Percentiles rank a stretch among this genome's conserved stretches.
Conservation (phyloP, 1,139 yeast genomes). For the Geotrichum histeridarum region DNA sequence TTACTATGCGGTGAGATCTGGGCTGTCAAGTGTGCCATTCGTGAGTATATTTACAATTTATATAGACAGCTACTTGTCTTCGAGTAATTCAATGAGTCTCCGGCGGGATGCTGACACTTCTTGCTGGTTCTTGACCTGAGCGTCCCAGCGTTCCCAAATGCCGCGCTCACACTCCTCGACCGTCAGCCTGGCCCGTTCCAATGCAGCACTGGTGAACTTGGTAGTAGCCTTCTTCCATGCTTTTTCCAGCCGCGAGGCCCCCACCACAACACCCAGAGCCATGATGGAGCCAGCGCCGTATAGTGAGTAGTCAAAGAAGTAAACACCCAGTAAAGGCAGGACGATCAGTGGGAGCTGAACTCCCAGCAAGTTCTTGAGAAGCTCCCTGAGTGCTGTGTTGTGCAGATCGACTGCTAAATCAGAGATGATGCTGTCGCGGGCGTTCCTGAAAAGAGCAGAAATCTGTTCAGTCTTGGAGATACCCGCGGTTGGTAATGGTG, state of each 20-base stretch:
- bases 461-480: constrained; percentile 6
- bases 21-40: too few species aligned
- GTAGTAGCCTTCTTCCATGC: constrained; percentile 34
- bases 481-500: constrained; percentile 10
- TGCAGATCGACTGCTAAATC: constrained; percentile 19
- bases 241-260: constrained; percentile 36
- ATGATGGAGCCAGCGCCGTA: constrained; percentile 40
- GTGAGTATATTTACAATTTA: not conserved
- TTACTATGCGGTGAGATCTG: too few species aligned
- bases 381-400: constrained; percentile 19
- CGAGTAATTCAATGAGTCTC: constrained; percentile 24
- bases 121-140: constrained; percentile 30
- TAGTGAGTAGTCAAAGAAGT: constrained; percentile 32
- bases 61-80: not conserved
- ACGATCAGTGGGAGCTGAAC: constrained; percentile 37
- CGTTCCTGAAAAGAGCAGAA: constrained; percentile 11
- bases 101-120: constrained; percentile 23
- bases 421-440: constrained; percentile 15
- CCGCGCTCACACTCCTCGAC: constrained; percentile 27
- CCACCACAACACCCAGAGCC: constrained; percentile 38
- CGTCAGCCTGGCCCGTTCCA: constrained; percentile 29
- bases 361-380: constrained; percentile 24
- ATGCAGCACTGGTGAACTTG: constrained; percentile 28
- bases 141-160: constrained; percentile 37
- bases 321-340: constrained; percentile 35